A percentile compares a stretch with the other conserved stretches of the same genome.
These are phyloP conservation scores for Selaginella tamariscina DNA, from an alignment of 75 land plant species.

Conservation along the genomic window DNA sequence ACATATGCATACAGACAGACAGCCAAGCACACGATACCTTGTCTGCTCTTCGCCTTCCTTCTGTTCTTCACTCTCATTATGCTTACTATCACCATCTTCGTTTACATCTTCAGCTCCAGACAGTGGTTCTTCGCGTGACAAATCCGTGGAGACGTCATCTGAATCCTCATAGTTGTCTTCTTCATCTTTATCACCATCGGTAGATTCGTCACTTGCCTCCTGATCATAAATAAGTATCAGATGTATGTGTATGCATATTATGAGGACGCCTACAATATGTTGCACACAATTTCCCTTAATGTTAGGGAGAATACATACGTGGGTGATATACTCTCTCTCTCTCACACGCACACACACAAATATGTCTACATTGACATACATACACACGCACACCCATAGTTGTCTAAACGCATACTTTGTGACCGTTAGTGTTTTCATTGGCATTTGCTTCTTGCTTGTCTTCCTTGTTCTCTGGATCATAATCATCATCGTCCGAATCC, in stretches of 20 bases:
- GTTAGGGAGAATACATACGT: too few relatives aligned
- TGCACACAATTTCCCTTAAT: too few relatives aligned
- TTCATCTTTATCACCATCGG: constrained; percentile 10
- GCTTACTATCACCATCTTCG: not conserved
- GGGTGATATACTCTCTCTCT: too few relatives aligned
- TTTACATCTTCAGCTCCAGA: not conserved
- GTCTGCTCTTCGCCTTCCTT: not conserved
- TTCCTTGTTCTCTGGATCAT: constrained; percentile 45
- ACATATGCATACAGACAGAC: too few relatives aligned
- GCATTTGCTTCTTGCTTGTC: constrained; percentile 20
- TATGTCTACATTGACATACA: too few relatives aligned
- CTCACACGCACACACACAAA: too few relatives aligned
- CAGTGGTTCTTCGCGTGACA: not conserved
- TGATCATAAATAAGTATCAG: too few relatives aligned
- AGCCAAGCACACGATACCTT: too few relatives aligned
- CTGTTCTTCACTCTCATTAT: not conserved
- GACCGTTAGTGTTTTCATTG: constrained; percentile 34
- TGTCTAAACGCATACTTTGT: too few relatives aligned
- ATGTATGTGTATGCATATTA: too few relatives aligned
- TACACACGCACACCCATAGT: too few relatives aligned
- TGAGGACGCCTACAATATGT: too few relatives aligned
- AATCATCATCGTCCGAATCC: constrained; percentile 94
- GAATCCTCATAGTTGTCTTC: constrained; percentile 4
- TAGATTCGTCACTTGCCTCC: constrained; percentile 27
- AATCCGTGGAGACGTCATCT: not conserved